phyloP scores from a whole-genome alignment of 2,329 filamentous ascomycete genomes.

The Cytospora schulzeri region DNA sequence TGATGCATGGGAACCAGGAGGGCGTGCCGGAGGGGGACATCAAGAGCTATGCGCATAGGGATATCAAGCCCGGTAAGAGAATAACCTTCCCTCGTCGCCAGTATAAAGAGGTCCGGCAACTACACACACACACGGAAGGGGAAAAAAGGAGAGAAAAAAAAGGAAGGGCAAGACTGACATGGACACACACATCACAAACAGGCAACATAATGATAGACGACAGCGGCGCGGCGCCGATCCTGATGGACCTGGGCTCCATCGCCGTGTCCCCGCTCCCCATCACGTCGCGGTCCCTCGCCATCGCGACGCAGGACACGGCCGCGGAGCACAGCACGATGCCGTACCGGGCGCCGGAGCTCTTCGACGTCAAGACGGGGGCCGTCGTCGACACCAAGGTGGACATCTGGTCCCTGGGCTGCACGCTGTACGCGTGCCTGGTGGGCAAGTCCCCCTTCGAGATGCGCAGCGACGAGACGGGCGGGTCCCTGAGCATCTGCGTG shows the following conservation, averaged over 20 bases:
- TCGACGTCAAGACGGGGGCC: constrained; percentile 92
- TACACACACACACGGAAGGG: no score
- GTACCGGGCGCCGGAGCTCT: constrained; percentile 95
- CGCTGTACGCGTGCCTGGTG: constrained; percentile 94
- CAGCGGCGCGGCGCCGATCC: constrained; percentile 81
- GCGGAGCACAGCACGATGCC: constrained; percentile 98
- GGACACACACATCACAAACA: constrained; percentile 35
- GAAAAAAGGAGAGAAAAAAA: background rate
- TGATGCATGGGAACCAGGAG: constrained; percentile 78
- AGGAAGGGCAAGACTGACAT: background rate
- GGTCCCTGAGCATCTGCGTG: constrained; percentile 88
- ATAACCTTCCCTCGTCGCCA: background rate
- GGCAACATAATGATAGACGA: constrained; percentile 99
- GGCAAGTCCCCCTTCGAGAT: constrained; percentile 97
- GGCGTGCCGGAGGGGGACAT: constrained; percentile 69
- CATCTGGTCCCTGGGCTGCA: constrained; percentile 97
- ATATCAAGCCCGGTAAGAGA: constrained; percentile 90
- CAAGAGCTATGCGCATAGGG: constrained; percentile 87
- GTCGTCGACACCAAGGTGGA: constrained; percentile 95
- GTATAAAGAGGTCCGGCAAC: no score
- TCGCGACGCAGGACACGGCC: constrained; percentile 90
- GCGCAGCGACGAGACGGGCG: constrained; percentile 92
- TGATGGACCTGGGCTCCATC: constrained; percentile 96
- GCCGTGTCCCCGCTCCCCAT: constrained; percentile 85
- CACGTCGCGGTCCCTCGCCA: constrained; percentile 84